A percentile compares a stretch with the other conserved stretches of the same genome.
Evolutionary conservation across 768 basidiomycete species (phyloP).

Genomic region (Leccinellum luteum): DNA sequence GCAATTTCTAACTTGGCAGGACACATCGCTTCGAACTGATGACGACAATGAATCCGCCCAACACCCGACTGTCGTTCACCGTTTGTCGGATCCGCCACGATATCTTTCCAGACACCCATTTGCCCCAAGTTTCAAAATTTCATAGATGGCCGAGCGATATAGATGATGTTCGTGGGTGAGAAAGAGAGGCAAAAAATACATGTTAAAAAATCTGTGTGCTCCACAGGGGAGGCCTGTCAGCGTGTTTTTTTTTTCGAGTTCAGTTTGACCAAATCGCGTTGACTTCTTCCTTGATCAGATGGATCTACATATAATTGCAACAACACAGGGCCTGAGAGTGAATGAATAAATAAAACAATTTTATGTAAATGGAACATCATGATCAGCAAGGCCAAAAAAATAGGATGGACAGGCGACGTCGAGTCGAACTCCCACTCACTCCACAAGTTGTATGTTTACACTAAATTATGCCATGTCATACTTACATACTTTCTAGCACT

Average conservation of each 20-base stretch:
- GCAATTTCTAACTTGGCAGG: not conserved
- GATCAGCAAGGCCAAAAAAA: not conserved
- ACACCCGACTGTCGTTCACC: not conserved
- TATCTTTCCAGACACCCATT: not conserved
- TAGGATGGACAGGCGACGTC: not conserved
- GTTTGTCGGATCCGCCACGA: not conserved
- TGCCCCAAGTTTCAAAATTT: not conserved
- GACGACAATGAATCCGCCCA: not conserved
- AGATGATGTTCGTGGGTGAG: not conserved
- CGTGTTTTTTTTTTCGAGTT: slow-evolving; percentile 17
- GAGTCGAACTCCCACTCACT: not conserved
- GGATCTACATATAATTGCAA: not conserved
- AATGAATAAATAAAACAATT: not conserved
- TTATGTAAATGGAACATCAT: not conserved
- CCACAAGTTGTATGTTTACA: not conserved
- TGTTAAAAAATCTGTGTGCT: not conserved
- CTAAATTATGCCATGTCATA: not conserved
- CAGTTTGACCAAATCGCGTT: slow-evolving; percentile 26
- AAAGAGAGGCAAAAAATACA: not conserved
- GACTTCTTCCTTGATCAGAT: slow-evolving; percentile 6
- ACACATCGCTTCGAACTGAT: not conserved
- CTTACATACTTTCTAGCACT: not conserved
- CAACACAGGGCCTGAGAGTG: not conserved
- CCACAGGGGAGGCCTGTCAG: not conserved
- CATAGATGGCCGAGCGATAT: not conserved